Percentiles rank a stretch among this genome's conserved stretches.
Evolutionary conservation across 2,329 filamentous ascomycete species (phyloP).

Genomic region (Colletotrichum graminicola): DNA sequence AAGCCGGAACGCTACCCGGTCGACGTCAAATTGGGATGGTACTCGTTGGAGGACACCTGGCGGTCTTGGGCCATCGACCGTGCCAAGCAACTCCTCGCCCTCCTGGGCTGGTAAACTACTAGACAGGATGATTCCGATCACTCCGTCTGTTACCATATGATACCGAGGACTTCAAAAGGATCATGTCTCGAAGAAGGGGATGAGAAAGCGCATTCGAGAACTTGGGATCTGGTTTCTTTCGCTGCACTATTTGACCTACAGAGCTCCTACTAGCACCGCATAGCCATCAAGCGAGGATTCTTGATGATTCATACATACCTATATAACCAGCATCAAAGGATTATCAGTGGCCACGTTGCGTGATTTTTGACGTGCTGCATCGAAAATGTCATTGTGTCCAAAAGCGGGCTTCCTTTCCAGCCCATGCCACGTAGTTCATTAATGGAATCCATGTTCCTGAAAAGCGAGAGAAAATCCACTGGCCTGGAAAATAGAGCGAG

Average conservation of each 20-base stretch:
- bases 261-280: constrained; percentile 27
- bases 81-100: not conserved
- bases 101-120: not conserved
- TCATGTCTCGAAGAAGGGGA: not conserved
- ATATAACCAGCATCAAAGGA: not conserved
- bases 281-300: constrained; percentile 36
- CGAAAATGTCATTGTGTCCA: no score
- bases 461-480: no score
- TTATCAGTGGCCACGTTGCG: no score
- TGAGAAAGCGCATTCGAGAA: not conserved
- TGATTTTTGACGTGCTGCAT: no score
- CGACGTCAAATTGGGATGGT: constrained; percentile 20
- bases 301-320: constrained; percentile 35
- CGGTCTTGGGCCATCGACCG: constrained; percentile 6
- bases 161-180: not conserved
- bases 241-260: constrained; percentile 38
- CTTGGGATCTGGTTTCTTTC: constrained; percentile 33
- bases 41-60: constrained; percentile 19
- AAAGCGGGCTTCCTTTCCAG: no score
- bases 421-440: no score
- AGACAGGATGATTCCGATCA: no score
- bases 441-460: no score
- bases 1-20: constrained; percentile 23
- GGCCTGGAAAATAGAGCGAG: no score
- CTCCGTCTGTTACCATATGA: not conserved